Evolutionary conservation across 2,329 filamentous ascomycete species (phyloP).

Genomic region (Penicillium janthinellum): DNA sequence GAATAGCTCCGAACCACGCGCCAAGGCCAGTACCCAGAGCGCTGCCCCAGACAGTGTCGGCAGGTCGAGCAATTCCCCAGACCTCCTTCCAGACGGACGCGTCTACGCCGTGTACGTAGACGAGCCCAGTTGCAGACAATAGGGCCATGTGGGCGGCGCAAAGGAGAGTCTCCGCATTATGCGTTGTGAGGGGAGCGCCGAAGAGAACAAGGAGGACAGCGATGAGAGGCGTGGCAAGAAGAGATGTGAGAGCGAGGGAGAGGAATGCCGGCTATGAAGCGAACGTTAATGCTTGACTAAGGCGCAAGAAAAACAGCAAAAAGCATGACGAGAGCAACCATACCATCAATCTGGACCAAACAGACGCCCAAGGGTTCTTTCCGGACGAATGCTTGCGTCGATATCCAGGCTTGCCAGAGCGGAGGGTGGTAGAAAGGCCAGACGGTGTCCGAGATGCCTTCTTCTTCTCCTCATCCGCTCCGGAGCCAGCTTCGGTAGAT

Average conservation of each 20-base stretch:
- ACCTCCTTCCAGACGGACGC: conserved; percentile 68
- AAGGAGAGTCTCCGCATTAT: conserved; percentile 75
- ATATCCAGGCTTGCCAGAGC: conserved; percentile 23
- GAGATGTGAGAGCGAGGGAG: conserved; percentile 58
- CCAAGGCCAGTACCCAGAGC: conserved; percentile 76
- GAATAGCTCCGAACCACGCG: conserved; percentile 90
- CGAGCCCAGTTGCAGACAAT: conserved; percentile 74
- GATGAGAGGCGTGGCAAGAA: conserved; percentile 60
- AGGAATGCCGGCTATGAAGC: conserved; percentile 66
- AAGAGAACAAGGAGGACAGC: conserved; percentile 75
- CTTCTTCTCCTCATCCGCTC: conserved; percentile 23
- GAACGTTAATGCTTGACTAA: background rate
- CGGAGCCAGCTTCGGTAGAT: conserved; percentile 13
- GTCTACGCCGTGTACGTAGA: conserved; percentile 84
- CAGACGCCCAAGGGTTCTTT: conserved; percentile 18
- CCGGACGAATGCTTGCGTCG: conserved; percentile 26
- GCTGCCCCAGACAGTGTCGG: conserved; percentile 84
- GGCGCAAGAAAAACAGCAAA: background rate
- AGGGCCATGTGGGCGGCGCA: conserved; percentile 80
- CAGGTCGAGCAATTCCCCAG: conserved; percentile 67
- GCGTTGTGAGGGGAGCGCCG: conserved; percentile 84
- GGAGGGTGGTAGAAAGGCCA: conserved; percentile 9
- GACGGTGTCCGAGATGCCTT: conserved; percentile 17
- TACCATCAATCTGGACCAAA: conserved; percentile 34
- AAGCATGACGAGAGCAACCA: background rate